phyloP scores from a whole-genome alignment of 2,329 filamentous ascomycete species.

The Paecilomyces sp. region DNA sequence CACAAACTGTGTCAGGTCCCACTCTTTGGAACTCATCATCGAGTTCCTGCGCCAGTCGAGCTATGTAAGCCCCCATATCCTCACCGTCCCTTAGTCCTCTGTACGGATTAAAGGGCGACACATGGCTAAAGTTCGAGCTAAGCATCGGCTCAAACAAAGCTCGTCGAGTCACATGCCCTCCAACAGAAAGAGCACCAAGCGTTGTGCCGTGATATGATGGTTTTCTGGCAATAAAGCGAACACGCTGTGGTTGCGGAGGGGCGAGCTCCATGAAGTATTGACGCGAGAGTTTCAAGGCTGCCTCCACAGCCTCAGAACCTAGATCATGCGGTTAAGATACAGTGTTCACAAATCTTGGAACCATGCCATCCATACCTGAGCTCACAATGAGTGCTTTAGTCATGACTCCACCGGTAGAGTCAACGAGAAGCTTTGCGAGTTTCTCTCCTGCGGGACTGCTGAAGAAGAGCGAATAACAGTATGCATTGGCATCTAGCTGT shows the following conservation, averaged over 20 bases:
- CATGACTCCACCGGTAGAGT: constrained; percentile 47
- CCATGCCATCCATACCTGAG: constrained; percentile 39
- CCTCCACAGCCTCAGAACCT: constrained; percentile 62
- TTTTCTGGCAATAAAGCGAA: constrained; percentile 55
- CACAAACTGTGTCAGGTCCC: constrained; percentile 58
- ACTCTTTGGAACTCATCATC: constrained; percentile 57
- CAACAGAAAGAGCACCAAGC: constrained; percentile 59
- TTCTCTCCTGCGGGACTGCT: constrained; percentile 45
- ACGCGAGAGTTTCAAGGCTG: constrained; percentile 56
- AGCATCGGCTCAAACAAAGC: constrained; percentile 54
- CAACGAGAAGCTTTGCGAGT: constrained; percentile 40
- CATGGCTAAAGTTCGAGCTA: constrained; percentile 46
- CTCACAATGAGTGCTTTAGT: constrained; percentile 47
- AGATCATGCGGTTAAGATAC: not conserved
- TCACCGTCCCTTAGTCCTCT: constrained; percentile 46
- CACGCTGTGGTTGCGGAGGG: constrained; percentile 44
- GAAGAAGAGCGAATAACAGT: constrained; percentile 52
- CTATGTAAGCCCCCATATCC: constrained; percentile 50
- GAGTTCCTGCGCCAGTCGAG: constrained; percentile 53
- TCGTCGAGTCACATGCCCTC: constrained; percentile 54
- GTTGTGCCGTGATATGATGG: constrained; percentile 65
- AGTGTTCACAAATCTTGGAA: not conserved
- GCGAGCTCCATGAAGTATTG: constrained; percentile 57
- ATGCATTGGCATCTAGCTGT: constrained; percentile 53
- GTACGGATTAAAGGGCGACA: constrained; percentile 60